Base-by-base conservation (phyloP, 805 yeast species). In the Saturnispora galanensis region DNA sequence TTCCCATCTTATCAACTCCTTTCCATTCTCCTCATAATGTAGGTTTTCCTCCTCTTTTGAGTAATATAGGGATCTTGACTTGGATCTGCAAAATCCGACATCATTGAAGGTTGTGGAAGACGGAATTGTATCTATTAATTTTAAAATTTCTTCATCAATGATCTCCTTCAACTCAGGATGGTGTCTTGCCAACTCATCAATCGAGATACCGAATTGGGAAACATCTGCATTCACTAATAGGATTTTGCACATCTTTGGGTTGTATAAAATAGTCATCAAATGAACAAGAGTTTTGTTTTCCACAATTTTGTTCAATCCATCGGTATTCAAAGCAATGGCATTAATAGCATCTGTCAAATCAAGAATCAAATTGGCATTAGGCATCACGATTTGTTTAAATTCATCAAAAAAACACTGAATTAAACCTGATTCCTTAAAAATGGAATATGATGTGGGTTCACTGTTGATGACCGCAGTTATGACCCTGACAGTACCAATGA, bases 381-480 rank as follows among this genome's bases (percentile, higher is more conserved):
- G 81, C 10, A 76, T 67, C 47, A 86, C 65, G 17, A 83, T 71
- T 0, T 58, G 55, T 11, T 69, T 70, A 55, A 82, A 81, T 39
- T 79, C 70, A 10, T 71, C 70, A 41, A 88, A 59, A 32, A 88
- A 70, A 2, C 76, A 66, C 39, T 81, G 82, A 32, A 89, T 76
- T 1, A 84, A 76, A 0, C 77, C 75, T 0, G 94, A 81, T 58
- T 89, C 97, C 35, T 76, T 79, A 51, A 89, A 68, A 35, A 89
- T 79, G 2, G 83, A 72, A 55, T 73, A 89, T 3, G 95, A 85
- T 0, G 96, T 87, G 8, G 97, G 96, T 55, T 90, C 97, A 52
- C 82, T 84, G 57, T 89, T 90, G 28, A 89, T 78, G 47, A 87
- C 84, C 10, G 73, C 73, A 35, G 81, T 73, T 16, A 87, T 70